A percentile compares a stretch with the other conserved stretches of the same genome.
Conservation (phyloP, 225 moss, liverwort and hornwort genomes). For the Bryum argenteum region DNA sequence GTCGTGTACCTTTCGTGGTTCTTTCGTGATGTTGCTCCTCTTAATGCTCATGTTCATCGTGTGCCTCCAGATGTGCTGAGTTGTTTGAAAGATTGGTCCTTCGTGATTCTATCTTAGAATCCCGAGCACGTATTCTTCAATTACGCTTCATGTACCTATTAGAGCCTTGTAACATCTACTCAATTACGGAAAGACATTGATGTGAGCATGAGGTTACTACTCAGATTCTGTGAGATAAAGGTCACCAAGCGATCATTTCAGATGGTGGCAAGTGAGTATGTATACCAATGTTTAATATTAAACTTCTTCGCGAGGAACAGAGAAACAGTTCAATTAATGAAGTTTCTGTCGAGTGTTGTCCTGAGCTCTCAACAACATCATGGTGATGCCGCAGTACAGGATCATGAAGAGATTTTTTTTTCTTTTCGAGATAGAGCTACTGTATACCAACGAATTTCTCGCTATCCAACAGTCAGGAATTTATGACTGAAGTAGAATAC, state of each 20-base stretch:
- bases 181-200: too few relatives aligned
- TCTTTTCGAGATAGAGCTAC: slow-evolving; percentile 2
- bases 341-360: background rate
- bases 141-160: too few relatives aligned
- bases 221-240: background rate
- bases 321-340: background rate
- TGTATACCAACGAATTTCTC: background rate
- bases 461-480: slow-evolving; percentile 23
- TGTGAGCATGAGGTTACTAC: background rate
- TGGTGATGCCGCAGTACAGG: background rate
- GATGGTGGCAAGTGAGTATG: background rate
- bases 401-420: background rate
- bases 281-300: background rate
- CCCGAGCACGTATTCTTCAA: too few relatives aligned
- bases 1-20: too few relatives aligned
- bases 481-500: slow-evolving; percentile 27
- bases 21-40: too few relatives aligned
- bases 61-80: too few relatives aligned
- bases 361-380: background rate
- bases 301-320: background rate
- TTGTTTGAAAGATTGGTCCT: too few relatives aligned
- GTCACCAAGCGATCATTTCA: background rate
- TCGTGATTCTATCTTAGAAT: too few relatives aligned
- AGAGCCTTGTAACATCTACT: too few relatives aligned
- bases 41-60: too few relatives aligned